Base-by-base conservation (phyloP, 257 asterid genomes). In the Nicotiana tabacum region DNA sequence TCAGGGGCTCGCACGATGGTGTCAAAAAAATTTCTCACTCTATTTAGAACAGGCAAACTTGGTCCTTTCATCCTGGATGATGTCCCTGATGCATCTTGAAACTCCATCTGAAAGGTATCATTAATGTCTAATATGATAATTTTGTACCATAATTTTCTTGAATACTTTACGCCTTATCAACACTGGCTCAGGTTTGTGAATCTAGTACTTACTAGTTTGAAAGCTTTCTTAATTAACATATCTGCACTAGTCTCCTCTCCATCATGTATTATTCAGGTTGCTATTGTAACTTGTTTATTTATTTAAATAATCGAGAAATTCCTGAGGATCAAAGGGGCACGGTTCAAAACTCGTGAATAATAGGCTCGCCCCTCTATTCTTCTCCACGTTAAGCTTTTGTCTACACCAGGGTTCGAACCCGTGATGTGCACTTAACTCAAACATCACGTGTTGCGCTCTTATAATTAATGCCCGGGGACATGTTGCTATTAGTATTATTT, bases 21-120 rank as follows among this genome's bases (percentile, higher is more conserved):
- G 62, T 92, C 94, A 0, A 95, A 92, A 93, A 94, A 85, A 85
- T 92, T 95, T 84, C 90, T 94, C 27, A 86, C 97, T 6, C 88
- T 94, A 80, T 95, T 95, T 88, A 88, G 99, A 80, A 83, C 88
- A 9, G 98, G 97, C 55, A 95, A 92, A 85, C 93, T 92, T 37
- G 99, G 99, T 16, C 93, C 95, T 4, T 92, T 91, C 88, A 95
- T 91, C 86, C 97, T 94, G 81, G 97, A 95, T 37, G 96, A 94
- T 77, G 92, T 92, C 55, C 97, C 97, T 61, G 89, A 88, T 83
- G 48, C 69, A 62, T 82, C 76, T 74, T 85, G 81, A 82, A 70
- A 43, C 72, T 27, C 35, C 21, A 21, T 43, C 5, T 43, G 78
- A 16, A 43, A 43, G 60, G 37, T 46, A 53, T 0, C 17, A 72